Conservation (phyloP, 2,329 filamentous ascomycete genomes). For the Fusarium heterosporum region DNA sequence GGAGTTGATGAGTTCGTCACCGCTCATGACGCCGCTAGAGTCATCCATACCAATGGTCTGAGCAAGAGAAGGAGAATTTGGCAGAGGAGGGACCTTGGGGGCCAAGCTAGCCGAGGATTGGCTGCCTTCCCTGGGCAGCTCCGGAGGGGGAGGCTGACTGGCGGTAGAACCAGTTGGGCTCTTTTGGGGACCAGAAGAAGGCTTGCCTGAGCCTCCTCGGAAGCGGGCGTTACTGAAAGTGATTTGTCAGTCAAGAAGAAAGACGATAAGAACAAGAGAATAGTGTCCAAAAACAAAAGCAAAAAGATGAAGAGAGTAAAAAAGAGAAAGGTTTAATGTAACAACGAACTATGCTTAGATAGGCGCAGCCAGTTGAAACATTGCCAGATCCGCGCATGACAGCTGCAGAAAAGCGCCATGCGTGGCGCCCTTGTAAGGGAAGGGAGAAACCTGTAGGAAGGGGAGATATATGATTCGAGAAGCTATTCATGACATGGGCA, state of each 20-base stretch:
- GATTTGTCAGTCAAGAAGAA: constrained; percentile 44
- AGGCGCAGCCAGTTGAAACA: constrained; percentile 37
- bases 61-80: constrained; percentile 72
- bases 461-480: constrained; percentile 17
- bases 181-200: constrained; percentile 63
- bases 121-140: constrained; percentile 59
- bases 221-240: constrained; percentile 66
- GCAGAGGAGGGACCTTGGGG: constrained; percentile 70
- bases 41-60: constrained; percentile 77
- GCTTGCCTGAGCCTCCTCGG: constrained; percentile 65
- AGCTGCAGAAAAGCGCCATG: constrained; percentile 30
- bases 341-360: constrained; percentile 44
- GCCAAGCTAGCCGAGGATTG: constrained; percentile 65
- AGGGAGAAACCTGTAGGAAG: neutral
- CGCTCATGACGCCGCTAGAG: constrained; percentile 60
- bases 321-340: constrained; percentile 19
- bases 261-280: neutral
- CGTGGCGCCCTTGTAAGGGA: constrained; percentile 30
- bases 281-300: neutral
- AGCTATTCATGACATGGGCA: constrained; percentile 12
- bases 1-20: constrained; percentile 67
- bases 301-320: constrained; percentile 18
- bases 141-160: constrained; percentile 62
- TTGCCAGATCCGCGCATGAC: constrained; percentile 25
- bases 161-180: constrained; percentile 63